phyloP scores from a whole-genome alignment of 805 yeast genomes.

The Kuraishia molischiana region DNA sequence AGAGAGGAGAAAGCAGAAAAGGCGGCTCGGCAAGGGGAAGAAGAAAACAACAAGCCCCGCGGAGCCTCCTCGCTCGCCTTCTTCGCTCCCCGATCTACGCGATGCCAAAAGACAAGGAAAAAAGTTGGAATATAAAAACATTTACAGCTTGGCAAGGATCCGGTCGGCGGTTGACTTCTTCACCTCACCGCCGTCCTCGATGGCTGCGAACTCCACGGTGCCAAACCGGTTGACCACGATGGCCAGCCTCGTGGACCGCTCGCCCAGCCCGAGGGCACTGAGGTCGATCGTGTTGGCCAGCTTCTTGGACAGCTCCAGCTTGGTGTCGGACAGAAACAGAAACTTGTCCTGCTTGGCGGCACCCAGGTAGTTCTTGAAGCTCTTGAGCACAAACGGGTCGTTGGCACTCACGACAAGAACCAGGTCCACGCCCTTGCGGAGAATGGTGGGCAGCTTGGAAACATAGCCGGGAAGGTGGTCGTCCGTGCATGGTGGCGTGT shows the following conservation, averaged over 20 bases:
- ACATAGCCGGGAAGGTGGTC: constrained; percentile 66
- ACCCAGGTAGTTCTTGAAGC: constrained; percentile 50
- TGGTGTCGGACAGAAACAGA: constrained; percentile 57
- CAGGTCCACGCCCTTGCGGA: constrained; percentile 51
- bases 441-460: constrained; percentile 36
- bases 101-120: too few relatives aligned
- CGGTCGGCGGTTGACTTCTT: constrained; percentile 15
- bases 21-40: too few relatives aligned
- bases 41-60: too few relatives aligned
- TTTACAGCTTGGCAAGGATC: constrained; percentile 14
- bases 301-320: constrained; percentile 42
- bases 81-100: too few relatives aligned
- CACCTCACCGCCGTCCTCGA: constrained; percentile 17
- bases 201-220: constrained; percentile 21
- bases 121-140: too few relatives aligned
- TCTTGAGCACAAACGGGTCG: constrained; percentile 39
- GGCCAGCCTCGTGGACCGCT: constrained; percentile 59
- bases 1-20: too few relatives aligned
- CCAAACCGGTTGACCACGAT: constrained; percentile 44
- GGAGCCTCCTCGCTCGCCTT: too few relatives aligned
- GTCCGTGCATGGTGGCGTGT: constrained; percentile 73
- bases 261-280: constrained; percentile 42
- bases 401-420: constrained; percentile 33
- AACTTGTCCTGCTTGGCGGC: constrained; percentile 24
- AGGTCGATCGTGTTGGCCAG: constrained; percentile 51